Evolutionary conservation across 331 rosid species (phyloP).

Genomic region (Phaseolus coccineus): DNA sequence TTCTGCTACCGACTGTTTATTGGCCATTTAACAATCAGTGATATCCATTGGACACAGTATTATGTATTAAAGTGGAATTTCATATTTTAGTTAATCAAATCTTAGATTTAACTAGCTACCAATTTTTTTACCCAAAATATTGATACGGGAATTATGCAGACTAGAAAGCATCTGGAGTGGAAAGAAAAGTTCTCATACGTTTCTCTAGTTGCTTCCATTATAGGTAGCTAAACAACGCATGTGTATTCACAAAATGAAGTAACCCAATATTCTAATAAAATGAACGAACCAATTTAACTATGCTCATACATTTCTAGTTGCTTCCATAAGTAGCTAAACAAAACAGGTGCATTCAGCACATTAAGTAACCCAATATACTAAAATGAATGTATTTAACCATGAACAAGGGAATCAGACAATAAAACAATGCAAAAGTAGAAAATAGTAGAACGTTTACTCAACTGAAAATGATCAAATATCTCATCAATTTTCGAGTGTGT

Average conservation of each 20-base stretch:
- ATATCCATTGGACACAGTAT: conserved; percentile 1
- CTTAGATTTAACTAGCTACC: not conserved
- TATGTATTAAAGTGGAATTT: not conserved
- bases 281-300: not conserved
- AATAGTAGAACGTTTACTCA: not conserved
- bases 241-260: conserved; percentile 1
- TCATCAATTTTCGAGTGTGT: not conserved
- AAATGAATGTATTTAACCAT: conserved; percentile 1
- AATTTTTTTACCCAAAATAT: not conserved
- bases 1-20: not conserved
- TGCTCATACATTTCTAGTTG: conserved; percentile 6
- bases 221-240: not conserved
- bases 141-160: not conserved
- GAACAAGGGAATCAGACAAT: not conserved
- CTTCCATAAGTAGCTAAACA: not conserved
- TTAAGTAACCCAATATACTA: not conserved
- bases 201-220: conserved; percentile 2
- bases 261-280: conserved; percentile 2
- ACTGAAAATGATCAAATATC: conserved; percentile 1
- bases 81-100: conserved; percentile 19
- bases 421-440: not conserved
- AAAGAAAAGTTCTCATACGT: conserved; percentile 15
- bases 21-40: conserved; percentile 6
- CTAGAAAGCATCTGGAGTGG: conserved; percentile 9
- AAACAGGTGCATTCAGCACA: not conserved